Evolutionary conservation across 108 stramenopile genomes (phyloP), one percentile per base, ranked within the genome.

Genomic region (Cylindrotheca fusiformis): DNA sequence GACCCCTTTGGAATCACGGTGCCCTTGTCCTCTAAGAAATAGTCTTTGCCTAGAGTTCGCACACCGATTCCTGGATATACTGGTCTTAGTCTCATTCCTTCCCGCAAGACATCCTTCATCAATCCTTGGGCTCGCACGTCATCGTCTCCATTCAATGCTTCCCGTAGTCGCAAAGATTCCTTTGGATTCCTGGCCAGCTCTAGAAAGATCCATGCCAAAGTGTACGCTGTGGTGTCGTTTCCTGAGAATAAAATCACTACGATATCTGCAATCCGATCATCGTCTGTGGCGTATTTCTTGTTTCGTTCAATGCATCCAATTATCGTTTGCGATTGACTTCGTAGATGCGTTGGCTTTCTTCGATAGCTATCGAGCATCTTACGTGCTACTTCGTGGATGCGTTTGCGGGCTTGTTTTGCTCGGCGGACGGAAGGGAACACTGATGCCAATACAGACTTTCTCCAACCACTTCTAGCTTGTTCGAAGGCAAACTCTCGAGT

Each of bases 1-100:
- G 73, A 59, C 48, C 65, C 79, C 60, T 80, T 75, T 0, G 79
- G 82, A 25, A 83, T 58, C 19, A 75, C 68, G 12, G 60, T 67
- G 1, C 48, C 47, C n/a, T 57, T 74, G 48, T 68, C 50, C 28
- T 69, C 30, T 49, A 70, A 48, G 32, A 66, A 65, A 52, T 54
- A 70, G 52, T 79, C 74, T 26, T 58, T 55, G 3, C 60, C 52
- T 28, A 61, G 48, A 29, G 46, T 67, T 36, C 65, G 28, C 50
- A 67, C n/a, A 28, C 61, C 55, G 52, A 64, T 58, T 31, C 71
- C 57, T 19, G 58, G 27, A 63, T 55, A 51, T 0, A 52, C 52
- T 23, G 75, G 75, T 0, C 63, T 55, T 33, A 83, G 60, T 48
- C 77, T 32, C 74, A 77, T 60, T 12, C 52, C 61, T 47, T 79